A percentile compares a stretch with the other conserved stretches of the same genome.
phyloP scores from a whole-genome alignment of 1,284 basidiomycete genomes.

The Sporisorium graminicola region DNA sequence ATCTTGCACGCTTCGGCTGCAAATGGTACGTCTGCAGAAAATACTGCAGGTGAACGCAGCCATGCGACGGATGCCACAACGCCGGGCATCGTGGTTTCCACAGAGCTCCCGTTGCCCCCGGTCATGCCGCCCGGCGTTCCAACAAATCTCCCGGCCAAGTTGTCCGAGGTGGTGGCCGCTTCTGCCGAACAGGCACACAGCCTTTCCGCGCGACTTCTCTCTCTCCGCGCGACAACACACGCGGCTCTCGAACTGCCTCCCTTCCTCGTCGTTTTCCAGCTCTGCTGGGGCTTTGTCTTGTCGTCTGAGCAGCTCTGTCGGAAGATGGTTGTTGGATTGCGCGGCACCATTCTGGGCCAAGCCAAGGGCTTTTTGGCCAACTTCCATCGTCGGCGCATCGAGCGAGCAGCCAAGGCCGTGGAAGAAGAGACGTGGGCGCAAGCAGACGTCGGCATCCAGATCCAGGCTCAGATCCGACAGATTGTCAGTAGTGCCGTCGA shows the following conservation, averaged over 20 bases:
- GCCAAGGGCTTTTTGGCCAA: slow-evolving; percentile 86
- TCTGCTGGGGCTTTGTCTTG: slow-evolving; percentile 89
- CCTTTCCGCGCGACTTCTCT: slow-evolving; percentile 81
- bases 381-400: slow-evolving; percentile 87
- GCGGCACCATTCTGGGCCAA: slow-evolving; percentile 73
- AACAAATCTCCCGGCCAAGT: slow-evolving; percentile 71
- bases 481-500: slow-evolving; percentile 84
- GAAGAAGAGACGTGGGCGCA: slow-evolving; percentile 91
- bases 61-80: background rate
- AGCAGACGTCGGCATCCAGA: slow-evolving; percentile 77
- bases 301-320: slow-evolving; percentile 85
- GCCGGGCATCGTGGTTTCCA: background rate
- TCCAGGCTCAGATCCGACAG: slow-evolving; percentile 80
- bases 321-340: slow-evolving; percentile 89
- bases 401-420: slow-evolving; percentile 86
- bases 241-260: slow-evolving; percentile 78
- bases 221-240: slow-evolving; percentile 78
- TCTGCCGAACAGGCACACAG: slow-evolving; percentile 86
- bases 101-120: slow-evolving; percentile 16
- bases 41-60: background rate
- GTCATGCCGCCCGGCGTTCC: slow-evolving; percentile 57
- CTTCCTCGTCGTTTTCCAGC: slow-evolving; percentile 85
- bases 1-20: slow-evolving; percentile 73
- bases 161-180: slow-evolving; percentile 81
- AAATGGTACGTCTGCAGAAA: background rate